These are phyloP conservation scores for Syzygium aromaticum DNA, from an alignment of 345 rosid genomes.

Conservation along the genomic window DNA sequence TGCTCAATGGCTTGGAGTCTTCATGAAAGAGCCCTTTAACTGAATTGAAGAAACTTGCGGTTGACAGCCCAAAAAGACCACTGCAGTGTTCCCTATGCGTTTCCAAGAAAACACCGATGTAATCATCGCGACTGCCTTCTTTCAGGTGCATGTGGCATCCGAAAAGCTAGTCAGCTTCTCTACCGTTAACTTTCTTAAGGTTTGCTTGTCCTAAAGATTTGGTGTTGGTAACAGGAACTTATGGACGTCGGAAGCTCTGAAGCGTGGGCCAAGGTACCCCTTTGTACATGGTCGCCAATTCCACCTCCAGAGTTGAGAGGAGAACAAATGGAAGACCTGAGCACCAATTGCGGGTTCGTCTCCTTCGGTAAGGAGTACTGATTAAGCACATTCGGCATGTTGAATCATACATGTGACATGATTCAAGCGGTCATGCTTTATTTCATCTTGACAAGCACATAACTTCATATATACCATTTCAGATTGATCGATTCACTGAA, in stretches of 20 bases:
- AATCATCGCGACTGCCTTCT: slow-evolving; percentile 67
- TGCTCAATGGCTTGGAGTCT: not conserved
- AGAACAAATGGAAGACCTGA: slow-evolving; percentile 63
- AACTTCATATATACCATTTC: not conserved
- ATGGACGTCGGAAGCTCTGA: slow-evolving; percentile 60
- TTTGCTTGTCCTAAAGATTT: not conserved
- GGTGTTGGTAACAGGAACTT: slow-evolving; percentile 37
- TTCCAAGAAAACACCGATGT: slow-evolving; percentile 77
- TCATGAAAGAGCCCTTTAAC: not conserved
- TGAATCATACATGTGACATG: not conserved
- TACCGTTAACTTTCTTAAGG: not conserved
- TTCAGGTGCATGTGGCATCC: slow-evolving; percentile 43
- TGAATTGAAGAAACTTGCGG: not conserved
- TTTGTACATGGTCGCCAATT: slow-evolving; percentile 77
- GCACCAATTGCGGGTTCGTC: slow-evolving; percentile 81
- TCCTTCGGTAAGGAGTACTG: slow-evolving; percentile 48
- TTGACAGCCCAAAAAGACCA: slow-evolving; percentile 46
- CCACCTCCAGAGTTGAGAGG: slow-evolving; percentile 88
- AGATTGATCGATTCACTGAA: not conserved
- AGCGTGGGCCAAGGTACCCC: slow-evolving; percentile 73
- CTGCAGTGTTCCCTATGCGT: slow-evolving; percentile 80
- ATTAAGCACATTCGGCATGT: not conserved
- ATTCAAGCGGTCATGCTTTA: not conserved
- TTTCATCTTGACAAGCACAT: not conserved
- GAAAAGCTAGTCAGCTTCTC: not conserved